These are phyloP conservation scores for Fusarium subglutinans DNA, from an alignment of 2,329 filamentous ascomycete species.

Conservation along the genomic window DNA sequence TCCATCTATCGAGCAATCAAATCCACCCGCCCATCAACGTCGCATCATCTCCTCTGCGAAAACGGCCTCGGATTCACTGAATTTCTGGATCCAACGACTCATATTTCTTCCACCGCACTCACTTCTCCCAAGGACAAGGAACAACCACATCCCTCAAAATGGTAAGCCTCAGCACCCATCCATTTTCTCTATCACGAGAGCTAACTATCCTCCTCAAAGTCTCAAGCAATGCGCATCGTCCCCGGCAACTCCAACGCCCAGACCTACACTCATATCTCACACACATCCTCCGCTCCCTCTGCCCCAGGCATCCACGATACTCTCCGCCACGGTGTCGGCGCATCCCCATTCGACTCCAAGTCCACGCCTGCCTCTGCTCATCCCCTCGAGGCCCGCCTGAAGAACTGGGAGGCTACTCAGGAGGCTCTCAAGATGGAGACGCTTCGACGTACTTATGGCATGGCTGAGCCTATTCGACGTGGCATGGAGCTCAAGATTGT, in stretches of 20 bases:
- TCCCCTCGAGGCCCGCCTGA: conserved; percentile 90
- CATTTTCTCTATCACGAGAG: conserved; percentile 11
- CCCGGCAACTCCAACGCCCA: conserved; percentile 74
- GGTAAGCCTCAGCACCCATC: conserved; percentile 51
- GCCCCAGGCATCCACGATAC: conserved; percentile 94
- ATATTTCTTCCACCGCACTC: background rate
- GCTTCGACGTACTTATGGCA: conserved; percentile 86
- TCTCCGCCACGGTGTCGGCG: conserved; percentile 83
- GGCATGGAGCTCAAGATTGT: conserved; percentile 96
- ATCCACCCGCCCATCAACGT: conserved; percentile 2
- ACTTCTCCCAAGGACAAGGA: conserved; percentile 1
- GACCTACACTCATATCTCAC: conserved; percentile 69
- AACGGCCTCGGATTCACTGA: background rate
- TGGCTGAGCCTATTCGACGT: conserved; percentile 90
- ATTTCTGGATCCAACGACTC: background rate
- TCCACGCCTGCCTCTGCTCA: conserved; percentile 70
- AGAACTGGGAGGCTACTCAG: conserved; percentile 90
- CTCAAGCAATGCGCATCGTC: conserved; percentile 87
- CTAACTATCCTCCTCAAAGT: conserved; percentile 35
- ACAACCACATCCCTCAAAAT: conserved; percentile 52
- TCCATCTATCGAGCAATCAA: background rate
- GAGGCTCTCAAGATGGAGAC: conserved; percentile 87
- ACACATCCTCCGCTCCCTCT: conserved; percentile 80
- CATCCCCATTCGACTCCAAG: conserved; percentile 61
- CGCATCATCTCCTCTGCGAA: background rate